Evolutionary conservation across 1,139 yeast species (phyloP), one percentile per base, ranked within the genome.

Genomic region (Debaryomyces fabryi): DNA sequence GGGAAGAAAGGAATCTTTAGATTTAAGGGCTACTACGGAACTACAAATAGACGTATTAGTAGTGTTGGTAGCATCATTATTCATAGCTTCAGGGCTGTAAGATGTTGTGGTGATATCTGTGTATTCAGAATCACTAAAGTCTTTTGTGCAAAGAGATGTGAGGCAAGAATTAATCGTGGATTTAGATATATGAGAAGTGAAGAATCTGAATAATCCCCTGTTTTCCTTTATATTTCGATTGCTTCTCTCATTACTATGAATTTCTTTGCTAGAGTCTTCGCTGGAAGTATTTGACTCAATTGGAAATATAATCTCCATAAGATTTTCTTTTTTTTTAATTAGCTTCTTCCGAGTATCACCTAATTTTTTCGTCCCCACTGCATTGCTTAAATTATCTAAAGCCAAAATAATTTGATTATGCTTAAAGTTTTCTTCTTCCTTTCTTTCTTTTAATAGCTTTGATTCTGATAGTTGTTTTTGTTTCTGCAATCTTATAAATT

Each of bases 1-100:
- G 12, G 24, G 8, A 38, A 23, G 24, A 12, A 13, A 18, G 6
- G 43, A 21, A 12, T 40, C 36, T 8, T 25, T 13, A 15, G 23
- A 27, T n/a, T 30, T 29, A 16, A 40, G 21, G 5, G 13, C 27
- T 27, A 16, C 16, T 13, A 30, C 21, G 1, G 25, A 27, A 29
- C 24, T 32, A 39, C 34, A 45, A 29, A 45, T 16, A 39, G 47
- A 39, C 12, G 25, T 35, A 20, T 35, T 35, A 35, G n/a, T 35
- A 20, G 23, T 35, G 15, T 21, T 12, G 10, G 13, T 21, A 9
- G 7, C 8, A 21, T 12, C 30, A 15, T 35, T 35, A 21, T 20
- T 35, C 10, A 6, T 35, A 20, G 18, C 15, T 37, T 21, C 30
- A 3, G 30, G n/a, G 6, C 7, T 15, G n/a, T n/a, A 24, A 12